Conservation (phyloP, 2,329 filamentous ascomycete genomes). For the Sporothrix euskadiensis region DNA sequence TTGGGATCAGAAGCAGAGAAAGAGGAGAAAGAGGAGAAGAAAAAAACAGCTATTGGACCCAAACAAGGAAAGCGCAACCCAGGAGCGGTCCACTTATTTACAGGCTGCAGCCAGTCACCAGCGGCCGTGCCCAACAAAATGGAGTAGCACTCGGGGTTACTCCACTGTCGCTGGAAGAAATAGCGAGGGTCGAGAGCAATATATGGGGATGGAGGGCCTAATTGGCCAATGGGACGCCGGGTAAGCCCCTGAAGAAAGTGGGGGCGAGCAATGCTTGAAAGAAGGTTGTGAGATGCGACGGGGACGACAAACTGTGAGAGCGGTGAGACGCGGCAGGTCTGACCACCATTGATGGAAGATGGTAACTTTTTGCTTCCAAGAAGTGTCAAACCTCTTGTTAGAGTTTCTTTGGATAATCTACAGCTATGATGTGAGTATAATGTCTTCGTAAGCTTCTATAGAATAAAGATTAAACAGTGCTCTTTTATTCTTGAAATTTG, state of each 20-base stretch:
- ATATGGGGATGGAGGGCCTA: not conserved
- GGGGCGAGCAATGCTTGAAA: not conserved
- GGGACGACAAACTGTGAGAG: not conserved
- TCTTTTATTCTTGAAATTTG: not conserved
- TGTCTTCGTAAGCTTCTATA: no score
- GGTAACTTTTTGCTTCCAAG: not conserved
- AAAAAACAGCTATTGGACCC: not conserved
- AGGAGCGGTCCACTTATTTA: not conserved
- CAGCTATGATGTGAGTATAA: no score
- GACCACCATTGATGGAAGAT: not conserved
- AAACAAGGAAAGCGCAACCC: slow-evolving; percentile 16
- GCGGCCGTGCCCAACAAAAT: not conserved
- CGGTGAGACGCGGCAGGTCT: not conserved
- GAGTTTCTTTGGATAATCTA: no score
- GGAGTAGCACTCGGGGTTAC: slow-evolving; percentile 17
- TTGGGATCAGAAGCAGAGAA: not conserved
- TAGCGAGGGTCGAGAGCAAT: not conserved
- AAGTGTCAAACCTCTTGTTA: not conserved
- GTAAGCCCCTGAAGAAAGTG: slow-evolving; percentile 29
- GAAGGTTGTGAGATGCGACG: not conserved
- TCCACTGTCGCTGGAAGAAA: slow-evolving; percentile 13
- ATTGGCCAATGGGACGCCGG: slow-evolving; percentile 29
- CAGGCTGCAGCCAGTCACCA: slow-evolving; percentile 1
- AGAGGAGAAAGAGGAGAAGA: not conserved
- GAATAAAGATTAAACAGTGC: no score